phyloP scores from a whole-genome alignment of 78 protist species.

The Dictyostelium capitatum region DNA sequence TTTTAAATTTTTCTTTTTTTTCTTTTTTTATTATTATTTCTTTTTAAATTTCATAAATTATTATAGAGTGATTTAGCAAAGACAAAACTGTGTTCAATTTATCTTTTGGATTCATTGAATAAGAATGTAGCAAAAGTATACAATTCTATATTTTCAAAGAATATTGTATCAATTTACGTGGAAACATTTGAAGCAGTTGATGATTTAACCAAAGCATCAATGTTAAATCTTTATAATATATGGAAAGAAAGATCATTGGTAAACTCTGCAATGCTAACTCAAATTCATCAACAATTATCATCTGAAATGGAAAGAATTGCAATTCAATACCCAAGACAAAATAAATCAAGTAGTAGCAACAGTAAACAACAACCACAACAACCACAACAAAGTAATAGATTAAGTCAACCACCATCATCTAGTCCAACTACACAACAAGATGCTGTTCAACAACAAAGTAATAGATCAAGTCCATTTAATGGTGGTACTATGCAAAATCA shows the following conservation, averaged over 20 bases:
- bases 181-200: background rate
- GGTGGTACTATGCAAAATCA: background rate
- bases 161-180: constrained; percentile 7
- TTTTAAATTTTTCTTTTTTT: background rate
- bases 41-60: too few relatives aligned
- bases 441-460: background rate
- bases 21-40: background rate
- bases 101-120: constrained; percentile 10
- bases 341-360: background rate
- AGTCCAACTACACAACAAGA: background rate
- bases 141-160: constrained; percentile 7
- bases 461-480: background rate
- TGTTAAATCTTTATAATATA: constrained; percentile 1
- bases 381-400: constrained; percentile 2
- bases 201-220: constrained; percentile 14
- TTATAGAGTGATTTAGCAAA: background rate
- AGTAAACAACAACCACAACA: background rate
- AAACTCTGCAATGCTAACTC: background rate
- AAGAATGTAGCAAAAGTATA: constrained; percentile 15
- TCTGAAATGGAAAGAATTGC: constrained; percentile 27
- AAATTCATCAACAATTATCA: constrained; percentile 8
- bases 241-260: constrained; percentile 25
- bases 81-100: background rate
- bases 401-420: background rate
- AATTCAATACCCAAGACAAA: background rate